A percentile compares a stretch with the other conserved stretches of the same genome.
Evolutionary conservation across 2,329 filamentous ascomycete genomes (phyloP).

Genomic region (Cladobotryum mycophilum): DNA sequence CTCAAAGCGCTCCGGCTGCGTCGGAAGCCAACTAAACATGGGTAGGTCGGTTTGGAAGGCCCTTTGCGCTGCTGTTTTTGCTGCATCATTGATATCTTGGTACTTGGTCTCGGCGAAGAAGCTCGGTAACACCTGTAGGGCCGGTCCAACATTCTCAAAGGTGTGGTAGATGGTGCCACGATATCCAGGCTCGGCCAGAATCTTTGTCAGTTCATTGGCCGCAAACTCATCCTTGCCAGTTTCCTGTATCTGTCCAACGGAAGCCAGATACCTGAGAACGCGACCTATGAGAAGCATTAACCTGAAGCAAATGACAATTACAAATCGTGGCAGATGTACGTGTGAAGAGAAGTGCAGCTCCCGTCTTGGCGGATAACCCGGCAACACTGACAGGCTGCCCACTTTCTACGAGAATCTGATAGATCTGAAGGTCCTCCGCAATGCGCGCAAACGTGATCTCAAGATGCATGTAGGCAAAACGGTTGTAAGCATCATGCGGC

Average conservation of each 20-base stretch:
- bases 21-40: background rate
- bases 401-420: background rate
- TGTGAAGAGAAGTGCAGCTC: background rate
- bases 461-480: background rate
- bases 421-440: background rate
- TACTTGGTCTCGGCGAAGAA: background rate
- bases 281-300: constrained; percentile 15
- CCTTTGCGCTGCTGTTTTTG: background rate
- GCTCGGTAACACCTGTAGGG: constrained; percentile 20
- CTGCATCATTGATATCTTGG: background rate
- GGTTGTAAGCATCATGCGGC: background rate
- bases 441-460: background rate
- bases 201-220: constrained; percentile 22
- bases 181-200: constrained; percentile 20
- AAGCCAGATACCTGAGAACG: constrained; percentile 25
- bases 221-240: constrained; percentile 20
- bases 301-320: background rate
- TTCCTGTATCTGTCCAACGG: constrained; percentile 25
- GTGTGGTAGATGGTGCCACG: constrained; percentile 22
- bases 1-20: background rate
- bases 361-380: background rate
- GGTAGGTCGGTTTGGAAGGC: background rate
- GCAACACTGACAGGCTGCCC: background rate
- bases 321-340: background rate
- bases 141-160: constrained; percentile 16